Evolutionary conservation across 345 rosid genomes (phyloP).

Genomic region (Ceriops tagal): DNA sequence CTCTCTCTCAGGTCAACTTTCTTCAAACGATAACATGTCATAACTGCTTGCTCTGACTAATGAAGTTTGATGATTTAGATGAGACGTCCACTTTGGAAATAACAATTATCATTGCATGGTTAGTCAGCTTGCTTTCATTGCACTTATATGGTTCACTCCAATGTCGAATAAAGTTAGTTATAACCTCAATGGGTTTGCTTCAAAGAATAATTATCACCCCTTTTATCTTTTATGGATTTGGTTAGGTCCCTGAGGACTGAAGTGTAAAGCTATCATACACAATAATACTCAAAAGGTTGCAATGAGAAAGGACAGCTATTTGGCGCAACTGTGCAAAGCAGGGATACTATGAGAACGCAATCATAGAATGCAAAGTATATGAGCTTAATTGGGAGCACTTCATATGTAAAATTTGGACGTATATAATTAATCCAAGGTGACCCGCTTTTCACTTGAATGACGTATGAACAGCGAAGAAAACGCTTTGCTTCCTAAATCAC

Average conservation of each 20-base stretch:
- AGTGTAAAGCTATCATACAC: neutral
- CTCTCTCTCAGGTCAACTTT: neutral
- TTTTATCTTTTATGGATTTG: neutral
- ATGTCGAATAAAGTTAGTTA: constrained; percentile 20
- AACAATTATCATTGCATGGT: constrained; percentile 9
- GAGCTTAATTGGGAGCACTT: too few species aligned
- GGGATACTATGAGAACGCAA: too few species aligned
- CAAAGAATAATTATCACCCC: constrained; percentile 19
- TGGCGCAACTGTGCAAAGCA: too few species aligned
- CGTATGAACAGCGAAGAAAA: neutral
- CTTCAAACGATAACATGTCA: neutral
- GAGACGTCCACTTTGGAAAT: constrained; percentile 33
- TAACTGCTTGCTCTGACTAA: constrained; percentile 15
- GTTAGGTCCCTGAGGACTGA: constrained; percentile 4
- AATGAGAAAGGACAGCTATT: too few species aligned
- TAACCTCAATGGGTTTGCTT: constrained; percentile 10
- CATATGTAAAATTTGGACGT: neutral
- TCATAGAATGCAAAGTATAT: too few species aligned
- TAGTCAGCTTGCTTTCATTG: constrained; percentile 23
- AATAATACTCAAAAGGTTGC: neutral
- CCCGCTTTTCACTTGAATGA: constrained; percentile 1
- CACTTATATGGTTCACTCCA: constrained; percentile 5
- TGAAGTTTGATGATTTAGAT: constrained; percentile 34
- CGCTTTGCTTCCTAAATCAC: constrained; percentile 7
- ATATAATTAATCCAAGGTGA: too few species aligned